These are phyloP conservation scores for Euphrasia confusa DNA, from an alignment of 257 asterid genomes.

Conservation along the genomic window DNA sequence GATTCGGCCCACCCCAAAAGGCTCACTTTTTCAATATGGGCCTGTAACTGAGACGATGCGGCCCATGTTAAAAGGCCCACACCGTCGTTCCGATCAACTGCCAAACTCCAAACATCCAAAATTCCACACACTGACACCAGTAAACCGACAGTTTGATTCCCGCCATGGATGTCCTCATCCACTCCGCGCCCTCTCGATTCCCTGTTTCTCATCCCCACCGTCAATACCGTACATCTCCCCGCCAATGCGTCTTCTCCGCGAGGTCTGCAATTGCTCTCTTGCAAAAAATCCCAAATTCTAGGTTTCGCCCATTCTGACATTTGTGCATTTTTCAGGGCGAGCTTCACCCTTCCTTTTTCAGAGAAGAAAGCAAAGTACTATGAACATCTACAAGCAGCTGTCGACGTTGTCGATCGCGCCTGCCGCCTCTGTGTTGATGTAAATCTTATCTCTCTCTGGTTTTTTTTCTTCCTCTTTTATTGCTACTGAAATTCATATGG, in stretches of 20 bases:
- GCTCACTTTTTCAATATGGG: too few species aligned
- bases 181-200: slow-evolving; percentile 46
- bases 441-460: slow-evolving; percentile 18
- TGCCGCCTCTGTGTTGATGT: slow-evolving; percentile 88
- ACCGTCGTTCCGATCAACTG: too few species aligned
- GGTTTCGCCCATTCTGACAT: slow-evolving; percentile 20
- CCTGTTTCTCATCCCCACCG: slow-evolving; percentile 30
- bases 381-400: slow-evolving; percentile 73
- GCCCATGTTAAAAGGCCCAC: too few species aligned
- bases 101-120: too few species aligned
- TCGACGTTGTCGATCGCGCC: slow-evolving; percentile 79
- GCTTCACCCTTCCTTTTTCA: slow-evolving; percentile 47
- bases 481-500: not conserved
- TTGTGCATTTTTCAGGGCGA: slow-evolving; percentile 46
- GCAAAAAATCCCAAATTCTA: slow-evolving; percentile 21
- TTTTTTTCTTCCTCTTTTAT: not conserved
- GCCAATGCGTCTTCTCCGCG: slow-evolving; percentile 42
- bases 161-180: slow-evolving; percentile 63
- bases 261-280: slow-evolving; percentile 38
- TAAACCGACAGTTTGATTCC: slow-evolving; percentile 25
- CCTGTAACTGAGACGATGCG: too few species aligned
- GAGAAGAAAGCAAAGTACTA: slow-evolving; percentile 57
- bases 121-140: too few species aligned
- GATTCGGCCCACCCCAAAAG: too few species aligned
- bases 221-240: slow-evolving; percentile 34